phyloP scores from a whole-genome alignment of 202 grass and related monocot species.

The Saccharum hybrid region DNA sequence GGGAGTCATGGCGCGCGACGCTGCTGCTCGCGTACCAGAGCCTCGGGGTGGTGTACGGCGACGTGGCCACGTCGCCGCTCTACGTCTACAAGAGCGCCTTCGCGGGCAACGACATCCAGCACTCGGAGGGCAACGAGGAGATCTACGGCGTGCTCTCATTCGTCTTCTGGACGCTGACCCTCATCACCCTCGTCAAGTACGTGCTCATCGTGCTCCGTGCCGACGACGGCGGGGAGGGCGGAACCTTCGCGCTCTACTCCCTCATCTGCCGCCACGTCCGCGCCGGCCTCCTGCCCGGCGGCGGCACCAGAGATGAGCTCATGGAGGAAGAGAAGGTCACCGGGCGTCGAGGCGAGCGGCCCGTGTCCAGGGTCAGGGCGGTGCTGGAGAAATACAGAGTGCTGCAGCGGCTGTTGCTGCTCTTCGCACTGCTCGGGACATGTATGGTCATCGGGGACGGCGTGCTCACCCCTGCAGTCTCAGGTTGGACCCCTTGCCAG shows the following conservation, averaged over 20 bases:
- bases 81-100: slow-evolving; percentile 97
- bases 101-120: slow-evolving; percentile 85
- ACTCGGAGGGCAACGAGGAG: slow-evolving; percentile 94
- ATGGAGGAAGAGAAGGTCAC: slow-evolving; percentile 56
- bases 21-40: slow-evolving; percentile 91
- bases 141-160: slow-evolving; percentile 99
- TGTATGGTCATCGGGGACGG: slow-evolving; percentile 98
- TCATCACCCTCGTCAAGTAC: slow-evolving; percentile 91
- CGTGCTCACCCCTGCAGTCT: slow-evolving; percentile 93
- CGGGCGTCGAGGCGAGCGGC: slow-evolving; percentile 7
- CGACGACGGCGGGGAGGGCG: slow-evolving; percentile 91
- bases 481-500: slow-evolving; percentile 52
- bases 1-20: slow-evolving; percentile 71
- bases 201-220: slow-evolving; percentile 90
- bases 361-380: slow-evolving; percentile 42
- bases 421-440: slow-evolving; percentile 89
- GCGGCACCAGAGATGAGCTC: slow-evolving; percentile 72
- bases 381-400: slow-evolving; percentile 78
- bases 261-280: slow-evolving; percentile 91
- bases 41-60: slow-evolving; percentile 95
- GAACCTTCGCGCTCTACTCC: slow-evolving; percentile 97
- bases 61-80: slow-evolving; percentile 91
- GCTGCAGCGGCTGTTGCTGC: slow-evolving; percentile 71
- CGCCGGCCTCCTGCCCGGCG: slow-evolving; percentile 66
- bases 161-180: slow-evolving; percentile 98